Conservation (phyloP, 306 rosid genomes). For the Hippophae gyantsensis region DNA sequence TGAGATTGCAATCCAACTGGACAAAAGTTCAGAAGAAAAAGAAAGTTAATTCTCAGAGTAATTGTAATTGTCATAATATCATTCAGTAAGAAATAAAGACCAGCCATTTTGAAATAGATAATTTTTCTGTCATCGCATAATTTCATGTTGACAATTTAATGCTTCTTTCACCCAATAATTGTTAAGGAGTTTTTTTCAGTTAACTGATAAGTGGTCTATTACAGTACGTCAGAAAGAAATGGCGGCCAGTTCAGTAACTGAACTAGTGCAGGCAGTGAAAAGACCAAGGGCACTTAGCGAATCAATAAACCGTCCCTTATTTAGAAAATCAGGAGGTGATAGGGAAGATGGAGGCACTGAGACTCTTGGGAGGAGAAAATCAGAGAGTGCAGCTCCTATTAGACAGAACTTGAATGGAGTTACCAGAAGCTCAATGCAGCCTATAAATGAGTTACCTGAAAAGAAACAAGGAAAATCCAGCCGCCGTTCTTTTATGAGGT, state of each 20-base stretch:
- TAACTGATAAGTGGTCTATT: constrained; percentile 15
- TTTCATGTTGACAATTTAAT: no score
- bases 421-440: constrained; percentile 41
- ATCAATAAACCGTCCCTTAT: constrained; percentile 48
- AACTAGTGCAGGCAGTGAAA: constrained; percentile 65
- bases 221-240: constrained; percentile 90
- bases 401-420: constrained; percentile 39
- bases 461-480: constrained; percentile 45
- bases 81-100: no score
- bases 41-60: no score
- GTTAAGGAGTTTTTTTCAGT: constrained; percentile 2
- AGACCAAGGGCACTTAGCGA: constrained; percentile 86
- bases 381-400: constrained; percentile 46
- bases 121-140: no score
- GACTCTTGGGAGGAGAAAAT: constrained; percentile 35
- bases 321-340: constrained; percentile 45
- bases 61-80: no score
- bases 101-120: no score
- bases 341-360: constrained; percentile 27
- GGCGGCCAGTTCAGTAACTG: constrained; percentile 59
- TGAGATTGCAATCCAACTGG: no score
- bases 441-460: constrained; percentile 65
- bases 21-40: no score
- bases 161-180: no score
- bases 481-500: constrained; percentile 88